A percentile compares a stretch with the other conserved stretches of the same genome.
Conservation (phyloP, 73 alveolate genomes). For the Stentor roeselii region DNA sequence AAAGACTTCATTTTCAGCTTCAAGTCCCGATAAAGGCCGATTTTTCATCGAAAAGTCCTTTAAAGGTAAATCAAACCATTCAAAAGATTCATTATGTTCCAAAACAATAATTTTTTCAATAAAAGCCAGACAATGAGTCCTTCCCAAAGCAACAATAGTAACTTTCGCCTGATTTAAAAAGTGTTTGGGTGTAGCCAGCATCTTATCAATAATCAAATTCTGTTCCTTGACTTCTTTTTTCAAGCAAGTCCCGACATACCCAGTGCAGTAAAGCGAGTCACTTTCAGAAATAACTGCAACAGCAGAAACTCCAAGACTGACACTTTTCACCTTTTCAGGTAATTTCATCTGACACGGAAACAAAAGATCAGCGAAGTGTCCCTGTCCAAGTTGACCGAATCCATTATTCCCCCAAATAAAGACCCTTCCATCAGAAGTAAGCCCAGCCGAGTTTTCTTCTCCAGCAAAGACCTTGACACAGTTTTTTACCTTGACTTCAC, state of each 20-base stretch:
- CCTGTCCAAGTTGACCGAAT: constrained; percentile 19
- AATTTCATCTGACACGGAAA: background rate
- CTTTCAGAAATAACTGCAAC: background rate
- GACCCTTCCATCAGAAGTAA: background rate
- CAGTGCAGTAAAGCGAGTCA: background rate
- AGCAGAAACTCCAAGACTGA: constrained; percentile 13
- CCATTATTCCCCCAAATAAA: constrained; percentile 12
- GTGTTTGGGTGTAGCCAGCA: background rate
- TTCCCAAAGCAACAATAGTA: background rate
- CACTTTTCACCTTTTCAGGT: background rate
- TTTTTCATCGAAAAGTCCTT: background rate
- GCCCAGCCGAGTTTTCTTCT: constrained; percentile 8
- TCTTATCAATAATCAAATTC: background rate
- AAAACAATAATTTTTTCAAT: background rate
- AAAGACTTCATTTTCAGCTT: background rate
- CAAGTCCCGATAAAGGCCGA: background rate
- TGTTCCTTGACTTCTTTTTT: background rate
- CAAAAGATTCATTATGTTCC: background rate
- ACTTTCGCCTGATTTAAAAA: background rate
- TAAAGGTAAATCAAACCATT: background rate
- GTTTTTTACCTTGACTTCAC: background rate
- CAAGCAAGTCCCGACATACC: background rate
- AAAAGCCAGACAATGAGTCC: constrained; percentile 7
- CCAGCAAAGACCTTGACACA: background rate
- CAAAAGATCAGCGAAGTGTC: background rate